These are phyloP conservation scores for Colletotrichum australisinense DNA, from an alignment of 2,329 filamentous ascomycete species.

Conservation along the genomic window DNA sequence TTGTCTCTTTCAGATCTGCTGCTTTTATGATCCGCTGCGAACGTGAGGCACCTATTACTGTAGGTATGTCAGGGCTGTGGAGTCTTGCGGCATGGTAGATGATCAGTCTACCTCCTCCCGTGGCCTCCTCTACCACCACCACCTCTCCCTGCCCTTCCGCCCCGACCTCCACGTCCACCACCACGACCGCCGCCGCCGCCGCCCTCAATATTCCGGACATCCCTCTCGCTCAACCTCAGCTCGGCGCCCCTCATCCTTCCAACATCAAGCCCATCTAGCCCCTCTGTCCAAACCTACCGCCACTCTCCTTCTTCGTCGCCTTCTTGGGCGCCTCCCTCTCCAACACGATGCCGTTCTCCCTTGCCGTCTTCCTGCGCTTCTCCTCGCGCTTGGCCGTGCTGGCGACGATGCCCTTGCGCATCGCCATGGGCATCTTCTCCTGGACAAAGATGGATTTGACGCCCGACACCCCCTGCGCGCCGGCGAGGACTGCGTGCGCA, in stretches of 20 bases:
- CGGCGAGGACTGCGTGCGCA: conserved; percentile 80
- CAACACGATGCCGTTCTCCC: conserved; percentile 90
- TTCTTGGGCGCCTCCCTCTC: conserved; percentile 64
- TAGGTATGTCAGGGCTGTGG: not conserved
- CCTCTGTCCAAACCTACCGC: conserved; percentile 53
- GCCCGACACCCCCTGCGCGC: conserved; percentile 5
- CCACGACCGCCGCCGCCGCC: conserved; percentile 48
- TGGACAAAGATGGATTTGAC: conserved; percentile 75
- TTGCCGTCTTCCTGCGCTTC: conserved; percentile 80
- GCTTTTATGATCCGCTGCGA: not conserved
- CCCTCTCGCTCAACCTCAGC: conserved; percentile 80
- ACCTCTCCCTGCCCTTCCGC: conserved; percentile 45
- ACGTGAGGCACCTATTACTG: not conserved
- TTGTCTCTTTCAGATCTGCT: not conserved
- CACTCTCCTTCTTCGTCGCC: conserved; percentile 52
- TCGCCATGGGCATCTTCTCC: conserved; percentile 88
- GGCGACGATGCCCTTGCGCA: conserved; percentile 84
- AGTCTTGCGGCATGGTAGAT: not conserved
- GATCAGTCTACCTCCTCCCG: conserved; percentile 14
- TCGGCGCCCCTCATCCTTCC: conserved; percentile 85
- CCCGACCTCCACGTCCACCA: conserved; percentile 21
- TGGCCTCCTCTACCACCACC: conserved; percentile 52
- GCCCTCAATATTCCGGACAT: conserved; percentile 78
- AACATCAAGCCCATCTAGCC: conserved; percentile 81
- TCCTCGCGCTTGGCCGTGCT: conserved; percentile 75